Evolutionary conservation across 2,329 filamentous ascomycete species (phyloP), one percentile per base, ranked within the genome.

Genomic region (Drechmeria coniospora): DNA sequence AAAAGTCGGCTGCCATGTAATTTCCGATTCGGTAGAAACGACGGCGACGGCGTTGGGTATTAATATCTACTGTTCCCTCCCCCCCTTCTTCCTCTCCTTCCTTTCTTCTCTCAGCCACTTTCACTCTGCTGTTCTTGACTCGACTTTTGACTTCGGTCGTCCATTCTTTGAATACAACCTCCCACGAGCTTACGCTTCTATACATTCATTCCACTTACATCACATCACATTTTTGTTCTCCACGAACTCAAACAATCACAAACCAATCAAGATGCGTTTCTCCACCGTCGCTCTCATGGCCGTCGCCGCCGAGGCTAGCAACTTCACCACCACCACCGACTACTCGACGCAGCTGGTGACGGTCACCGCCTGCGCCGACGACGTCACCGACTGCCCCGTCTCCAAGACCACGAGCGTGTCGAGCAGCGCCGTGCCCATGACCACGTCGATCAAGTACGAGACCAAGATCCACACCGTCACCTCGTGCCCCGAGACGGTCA

Each of bases 221-320:
- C 37, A 34, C 30, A 36, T 37, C 46, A 38, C 44, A n/a, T n/a
- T n/a, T n/a, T n/a, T n/a, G 41, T 44, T 43, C 47, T 44, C 43
- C 32, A 37, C 34, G 39, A 46, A 47, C 37, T 32, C 14, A 19
- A 41, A 32, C 14, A 19, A 41, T 40, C 38, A 37, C 37, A 31
- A 41, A 46, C 46, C 51, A 38, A 42, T 60, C 68, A 74, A 72
- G 46, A 74, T 74, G 69, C 65, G 65, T 68, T 72, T 71, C 65
- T 46, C 63, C 44, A 43, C 59, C 47, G 56, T 61, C 48, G 46
- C 40, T 21, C 25, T 65, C 46, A 56, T 71, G 43, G 55, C 53
- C 42, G 37, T 50, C 45, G 36, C 43, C 31, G 48, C 39, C 39
- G 36, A 47, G 33, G 45, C 49, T 36, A 28, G 33, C 31, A 34